Evolutionary conservation across 2,329 filamentous ascomycete species (phyloP), one percentile per base, ranked within the genome.

Genomic region (Juglanconis sp.): DNA sequence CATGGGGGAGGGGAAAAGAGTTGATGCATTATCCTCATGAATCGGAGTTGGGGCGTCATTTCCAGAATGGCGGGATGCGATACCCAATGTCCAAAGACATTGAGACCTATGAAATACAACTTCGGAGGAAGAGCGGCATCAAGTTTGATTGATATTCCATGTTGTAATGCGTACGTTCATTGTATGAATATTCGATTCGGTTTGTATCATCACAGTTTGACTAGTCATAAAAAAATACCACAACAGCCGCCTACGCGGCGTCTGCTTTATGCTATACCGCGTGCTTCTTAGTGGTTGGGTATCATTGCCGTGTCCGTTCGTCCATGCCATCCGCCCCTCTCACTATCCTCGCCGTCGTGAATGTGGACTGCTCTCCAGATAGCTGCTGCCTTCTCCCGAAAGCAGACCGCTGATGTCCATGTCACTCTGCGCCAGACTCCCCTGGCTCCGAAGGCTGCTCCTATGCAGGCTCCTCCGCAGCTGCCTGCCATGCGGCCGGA

Each of bases 351-450:
- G 66, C 11, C 79, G 74, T 59, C 75, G 74, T 9, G 76, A 68
- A 13, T 77, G 75, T n/a, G 83, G 83, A 65, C 83, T 86, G 66
- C 81, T 83, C 1, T 78, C 78, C 63, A 82, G 74, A 57, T 82
- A 76, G 64, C 82, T 86, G 70, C 84, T 86, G 59, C 82, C 85
- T 42, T 85, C 81, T 42, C 78, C 74, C 7, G 82, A 84, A 55
- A 86, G 71, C 9, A 86, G 71, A 44, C 81, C 79, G 65, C 81
- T 85, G 51, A 86, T 73, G 64, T 86, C 84, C 57, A 88, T 72
- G 64, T 77, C 73, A 53, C 75, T 76, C 42, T 74, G 72, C 38
- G 76, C 72, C 58, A 79, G 72, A 53, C 69, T 68, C 10, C 34
- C 53, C 35, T 57, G 55, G 17, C 51, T 47, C 44, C 61, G 56